Evolutionary conservation across 306 rosid genomes (phyloP).

Genomic region (Fragaria iinumae): DNA sequence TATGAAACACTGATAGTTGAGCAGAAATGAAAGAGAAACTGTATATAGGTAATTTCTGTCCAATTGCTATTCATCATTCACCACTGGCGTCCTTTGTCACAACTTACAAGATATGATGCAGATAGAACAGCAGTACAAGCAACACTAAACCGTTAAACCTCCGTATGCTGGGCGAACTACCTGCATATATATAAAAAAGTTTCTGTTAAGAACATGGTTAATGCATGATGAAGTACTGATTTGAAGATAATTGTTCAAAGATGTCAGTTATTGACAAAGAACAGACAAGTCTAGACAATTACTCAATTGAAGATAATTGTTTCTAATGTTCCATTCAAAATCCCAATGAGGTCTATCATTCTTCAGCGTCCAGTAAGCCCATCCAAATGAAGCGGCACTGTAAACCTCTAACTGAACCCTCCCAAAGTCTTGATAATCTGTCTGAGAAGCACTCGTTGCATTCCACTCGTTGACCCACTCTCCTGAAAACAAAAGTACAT

Average conservation of each 20-base stretch:
- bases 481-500: conserved; percentile 30
- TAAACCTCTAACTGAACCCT: conserved; percentile 76
- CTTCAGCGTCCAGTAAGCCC: conserved; percentile 84
- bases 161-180: conserved; percentile 46
- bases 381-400: conserved; percentile 77
- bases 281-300: conserved; percentile 20
- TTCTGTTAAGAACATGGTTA: not conserved
- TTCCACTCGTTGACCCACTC: conserved; percentile 63
- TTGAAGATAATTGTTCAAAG: not conserved
- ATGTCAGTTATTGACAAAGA: not conserved
- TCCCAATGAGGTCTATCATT: conserved; percentile 82
- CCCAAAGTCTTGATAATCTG: conserved; percentile 70
- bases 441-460: conserved; percentile 48
- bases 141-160: conserved; percentile 23
- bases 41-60: conserved; percentile 25
- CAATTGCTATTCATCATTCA: conserved; percentile 5
- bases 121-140: conserved; percentile 45
- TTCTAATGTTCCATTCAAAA: conserved; percentile 81
- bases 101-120: conserved; percentile 44
- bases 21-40: conserved; percentile 20
- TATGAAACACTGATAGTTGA: conserved; percentile 11
- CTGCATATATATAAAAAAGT: conserved; percentile 36
- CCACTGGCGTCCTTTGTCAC: conserved; percentile 26
- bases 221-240: not conserved
- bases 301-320: conserved; percentile 71